phyloP scores from a whole-genome alignment of 2,329 filamentous ascomycete genomes.

The Cryoendolithus antarcticus region DNA sequence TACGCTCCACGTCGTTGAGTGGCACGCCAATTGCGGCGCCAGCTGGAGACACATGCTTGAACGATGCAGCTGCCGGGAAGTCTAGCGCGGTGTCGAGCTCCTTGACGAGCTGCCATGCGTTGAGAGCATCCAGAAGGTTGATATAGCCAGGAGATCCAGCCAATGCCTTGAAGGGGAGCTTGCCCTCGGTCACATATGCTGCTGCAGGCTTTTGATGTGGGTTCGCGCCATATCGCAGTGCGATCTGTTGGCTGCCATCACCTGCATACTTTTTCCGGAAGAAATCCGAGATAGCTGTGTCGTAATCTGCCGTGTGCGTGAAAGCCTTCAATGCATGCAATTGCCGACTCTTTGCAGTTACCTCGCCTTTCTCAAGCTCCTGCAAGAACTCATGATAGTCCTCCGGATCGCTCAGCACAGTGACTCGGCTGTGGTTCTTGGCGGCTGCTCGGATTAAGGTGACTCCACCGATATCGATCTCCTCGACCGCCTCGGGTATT shows the following conservation, averaged over 20 bases:
- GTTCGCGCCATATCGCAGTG: conserved; percentile 90
- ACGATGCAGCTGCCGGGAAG: conserved; percentile 84
- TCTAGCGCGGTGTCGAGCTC: conserved; percentile 83
- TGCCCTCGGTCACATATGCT: conserved; percentile 59
- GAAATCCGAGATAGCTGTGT: conserved; percentile 86
- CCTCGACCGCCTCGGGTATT: conserved; percentile 90
- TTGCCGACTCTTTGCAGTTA: conserved; percentile 75
- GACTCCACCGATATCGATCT: conserved; percentile 97
- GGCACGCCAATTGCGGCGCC: conserved; percentile 89
- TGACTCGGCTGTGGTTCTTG: conserved; percentile 94
- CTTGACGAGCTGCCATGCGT: conserved; percentile 94
- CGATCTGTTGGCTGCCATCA: conserved; percentile 67
- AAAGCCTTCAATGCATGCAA: conserved; percentile 94
- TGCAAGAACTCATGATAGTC: conserved; percentile 92
- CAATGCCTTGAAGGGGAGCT: conserved; percentile 89
- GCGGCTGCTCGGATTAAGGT: conserved; percentile 91
- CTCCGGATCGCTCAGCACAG: conserved; percentile 83
- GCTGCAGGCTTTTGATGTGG: conserved; percentile 96
- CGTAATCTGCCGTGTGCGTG: conserved; percentile 95
- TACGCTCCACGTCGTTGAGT: conserved; percentile 74
- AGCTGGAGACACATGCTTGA: conserved; percentile 97
- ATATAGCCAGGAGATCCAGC: conserved; percentile 87
- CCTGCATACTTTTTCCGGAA: conserved; percentile 95
- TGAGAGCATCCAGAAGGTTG: conserved; percentile 90
- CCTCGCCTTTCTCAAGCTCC: conserved; percentile 75